phyloP scores from a whole-genome alignment of 305 asterid species.

The Rubia tinctorum region DNA sequence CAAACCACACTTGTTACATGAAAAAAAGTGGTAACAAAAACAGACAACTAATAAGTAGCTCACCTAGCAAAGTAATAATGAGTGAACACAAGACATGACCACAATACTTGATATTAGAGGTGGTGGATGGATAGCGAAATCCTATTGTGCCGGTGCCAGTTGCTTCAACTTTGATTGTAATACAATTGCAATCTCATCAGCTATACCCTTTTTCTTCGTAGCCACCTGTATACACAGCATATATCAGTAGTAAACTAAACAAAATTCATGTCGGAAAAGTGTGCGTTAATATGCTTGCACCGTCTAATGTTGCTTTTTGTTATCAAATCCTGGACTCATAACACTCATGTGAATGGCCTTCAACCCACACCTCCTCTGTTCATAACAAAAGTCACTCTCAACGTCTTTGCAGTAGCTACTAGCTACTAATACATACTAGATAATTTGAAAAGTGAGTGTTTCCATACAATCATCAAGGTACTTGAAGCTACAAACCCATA shows the following conservation, averaged over 20 bases:
- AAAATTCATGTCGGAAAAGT: background rate
- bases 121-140: background rate
- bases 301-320: background rate
- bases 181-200: constrained; percentile 60
- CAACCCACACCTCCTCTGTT: background rate
- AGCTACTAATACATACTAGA: background rate
- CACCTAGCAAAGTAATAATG: background rate
- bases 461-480: background rate
- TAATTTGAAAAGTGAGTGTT: background rate
- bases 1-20: too few relatives aligned
- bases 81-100: background rate
- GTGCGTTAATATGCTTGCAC: too few relatives aligned
- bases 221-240: constrained; percentile 54
- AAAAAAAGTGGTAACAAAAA: too few relatives aligned
- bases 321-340: background rate
- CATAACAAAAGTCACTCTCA: background rate
- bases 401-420: background rate
- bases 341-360: background rate
- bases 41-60: background rate
- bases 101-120: background rate
- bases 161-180: constrained; percentile 67
- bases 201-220: constrained; percentile 68
- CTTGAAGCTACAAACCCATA: background rate
- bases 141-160: constrained; percentile 45
- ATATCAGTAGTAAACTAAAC: background rate